A percentile compares a stretch with the other conserved stretches of the same genome.
Conservation (phyloP, 768 basidiomycete genomes). For the Leccinum boreale region DNA sequence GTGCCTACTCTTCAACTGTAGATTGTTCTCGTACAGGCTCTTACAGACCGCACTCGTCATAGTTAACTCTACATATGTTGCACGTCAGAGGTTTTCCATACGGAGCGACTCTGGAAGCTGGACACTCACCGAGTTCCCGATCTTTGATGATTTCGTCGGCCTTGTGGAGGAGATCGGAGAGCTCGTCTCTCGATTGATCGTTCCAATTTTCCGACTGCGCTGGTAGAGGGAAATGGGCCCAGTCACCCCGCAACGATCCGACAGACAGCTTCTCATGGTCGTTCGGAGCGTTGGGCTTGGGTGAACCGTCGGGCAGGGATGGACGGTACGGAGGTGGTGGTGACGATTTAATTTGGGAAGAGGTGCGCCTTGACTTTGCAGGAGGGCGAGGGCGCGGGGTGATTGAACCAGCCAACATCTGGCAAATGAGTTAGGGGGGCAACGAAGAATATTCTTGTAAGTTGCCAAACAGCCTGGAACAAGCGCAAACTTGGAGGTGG, state of each 20-base stretch:
- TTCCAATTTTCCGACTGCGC: constrained; percentile 46
- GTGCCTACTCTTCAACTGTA: constrained; percentile 66
- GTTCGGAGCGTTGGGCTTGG: constrained; percentile 13
- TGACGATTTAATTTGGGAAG: constrained; percentile 34
- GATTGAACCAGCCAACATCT: constrained; percentile 36
- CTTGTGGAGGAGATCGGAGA: constrained; percentile 64
- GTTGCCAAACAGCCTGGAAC: neutral
- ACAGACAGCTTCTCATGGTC: constrained; percentile 36
- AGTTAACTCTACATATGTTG: constrained; percentile 50
- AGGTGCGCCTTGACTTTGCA: constrained; percentile 56
- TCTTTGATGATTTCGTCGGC: constrained; percentile 76
- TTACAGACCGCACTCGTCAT: constrained; percentile 67
- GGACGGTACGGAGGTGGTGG: constrained; percentile 61
- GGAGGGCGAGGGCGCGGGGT: constrained; percentile 69
- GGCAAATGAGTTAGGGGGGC: constrained; percentile 30
- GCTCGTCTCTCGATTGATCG: constrained; percentile 70
- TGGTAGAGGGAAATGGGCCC: constrained; percentile 21
- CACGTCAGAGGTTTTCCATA: constrained; percentile 9
- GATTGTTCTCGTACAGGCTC: constrained; percentile 65
- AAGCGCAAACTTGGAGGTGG: neutral
- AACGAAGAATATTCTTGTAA: constrained; percentile 8
- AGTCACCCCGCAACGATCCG: constrained; percentile 11
- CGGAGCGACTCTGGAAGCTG: neutral
- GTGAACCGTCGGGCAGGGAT: constrained; percentile 30
- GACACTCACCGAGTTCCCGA: constrained; percentile 65